phyloP scores from a whole-genome alignment of 2,329 filamentous ascomycete species.

The Penicillium sp. region DNA sequence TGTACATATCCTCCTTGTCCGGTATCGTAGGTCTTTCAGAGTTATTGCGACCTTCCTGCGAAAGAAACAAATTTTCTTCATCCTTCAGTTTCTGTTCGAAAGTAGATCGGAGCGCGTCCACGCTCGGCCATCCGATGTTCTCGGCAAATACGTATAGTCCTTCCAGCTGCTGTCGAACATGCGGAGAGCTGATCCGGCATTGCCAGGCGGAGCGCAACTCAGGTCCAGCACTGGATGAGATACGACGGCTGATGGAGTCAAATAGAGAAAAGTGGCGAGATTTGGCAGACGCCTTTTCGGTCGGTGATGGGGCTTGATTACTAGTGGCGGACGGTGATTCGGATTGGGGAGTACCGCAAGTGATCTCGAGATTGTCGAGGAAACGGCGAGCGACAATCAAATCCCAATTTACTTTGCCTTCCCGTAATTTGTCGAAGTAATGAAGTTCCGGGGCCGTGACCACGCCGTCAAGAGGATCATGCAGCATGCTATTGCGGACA shows the following conservation, averaged over 20 bases:
- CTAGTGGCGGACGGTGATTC: background rate
- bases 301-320: background rate
- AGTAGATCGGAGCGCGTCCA: conserved; percentile 35
- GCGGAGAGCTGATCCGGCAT: conserved; percentile 35
- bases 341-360: conserved; percentile 15
- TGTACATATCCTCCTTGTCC: conserved; percentile 30
- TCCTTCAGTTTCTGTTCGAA: conserved; percentile 36
- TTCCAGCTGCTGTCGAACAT: conserved; percentile 43
- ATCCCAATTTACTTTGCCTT: conserved; percentile 54
- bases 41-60: conserved; percentile 10
- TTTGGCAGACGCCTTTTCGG: conserved; percentile 12
- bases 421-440: conserved; percentile 45
- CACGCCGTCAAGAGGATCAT: conserved; percentile 35
- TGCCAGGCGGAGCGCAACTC: conserved; percentile 29
- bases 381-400: conserved; percentile 51
- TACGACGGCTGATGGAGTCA: conserved; percentile 22
- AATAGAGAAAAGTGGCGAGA: conserved; percentile 22
- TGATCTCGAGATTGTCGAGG: conserved; percentile 47
- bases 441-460: conserved; percentile 43
- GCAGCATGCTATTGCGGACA: conserved; percentile 39
- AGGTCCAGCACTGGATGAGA: conserved; percentile 6
- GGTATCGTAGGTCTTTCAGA: conserved; percentile 6
- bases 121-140: conserved; percentile 47
- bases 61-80: conserved; percentile 9
- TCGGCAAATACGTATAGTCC: conserved; percentile 50